Conservation (phyloP, 345 rosid genomes). For the Hibiscus tridactylites region DNA sequence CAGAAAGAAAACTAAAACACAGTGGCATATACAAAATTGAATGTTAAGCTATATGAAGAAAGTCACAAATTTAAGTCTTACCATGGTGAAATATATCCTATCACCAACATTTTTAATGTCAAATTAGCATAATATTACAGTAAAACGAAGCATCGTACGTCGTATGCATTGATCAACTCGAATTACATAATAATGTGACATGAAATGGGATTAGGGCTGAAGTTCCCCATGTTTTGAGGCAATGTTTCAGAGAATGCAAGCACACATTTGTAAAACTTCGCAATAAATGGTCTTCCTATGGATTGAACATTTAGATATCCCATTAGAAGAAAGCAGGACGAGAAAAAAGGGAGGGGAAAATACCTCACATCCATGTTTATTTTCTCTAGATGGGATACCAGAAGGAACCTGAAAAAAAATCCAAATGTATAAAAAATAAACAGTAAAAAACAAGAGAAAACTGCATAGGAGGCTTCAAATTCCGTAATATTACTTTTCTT, state of each 20-base stretch:
- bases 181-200: background rate
- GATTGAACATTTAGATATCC: background rate
- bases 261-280: background rate
- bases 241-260: background rate
- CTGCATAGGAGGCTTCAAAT: background rate
- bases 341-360: background rate
- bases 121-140: background rate
- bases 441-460: background rate
- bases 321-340: background rate
- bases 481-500: background rate
- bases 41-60: background rate
- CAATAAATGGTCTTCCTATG: background rate
- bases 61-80: background rate
- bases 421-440: background rate
- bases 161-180: background rate
- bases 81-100: background rate
- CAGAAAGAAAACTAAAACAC: background rate
- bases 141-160: background rate
- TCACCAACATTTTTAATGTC: background rate
- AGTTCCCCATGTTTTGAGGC: background rate
- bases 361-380: slow-evolving; percentile 49
- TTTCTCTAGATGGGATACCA: slow-evolving; percentile 38
- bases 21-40: background rate
- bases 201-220: background rate
- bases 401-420: slow-evolving; percentile 57